Percentiles rank a stretch among this genome's conserved stretches.
Evolutionary conservation across 2,329 filamentous ascomycete species (phyloP).

Genomic region (Diaporthe sp.): DNA sequence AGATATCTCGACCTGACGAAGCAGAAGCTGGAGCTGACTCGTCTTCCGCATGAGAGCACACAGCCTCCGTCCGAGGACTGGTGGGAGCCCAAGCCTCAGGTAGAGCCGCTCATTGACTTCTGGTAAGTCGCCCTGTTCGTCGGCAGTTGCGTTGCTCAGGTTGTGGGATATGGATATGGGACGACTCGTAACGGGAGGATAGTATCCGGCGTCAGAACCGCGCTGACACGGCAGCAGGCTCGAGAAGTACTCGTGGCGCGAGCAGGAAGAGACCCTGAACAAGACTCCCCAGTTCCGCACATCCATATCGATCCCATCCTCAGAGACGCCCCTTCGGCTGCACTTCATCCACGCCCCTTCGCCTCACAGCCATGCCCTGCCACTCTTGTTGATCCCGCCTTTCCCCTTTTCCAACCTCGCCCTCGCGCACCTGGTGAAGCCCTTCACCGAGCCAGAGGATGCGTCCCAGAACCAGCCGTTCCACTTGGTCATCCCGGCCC

Average conservation of each 20-base stretch:
- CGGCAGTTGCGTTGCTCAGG: not conserved
- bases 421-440: conserved; percentile 67
- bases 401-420: conserved; percentile 77
- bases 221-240: conserved; percentile 62
- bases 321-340: conserved; percentile 64
- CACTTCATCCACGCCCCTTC: conserved; percentile 77
- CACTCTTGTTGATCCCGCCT: conserved; percentile 74
- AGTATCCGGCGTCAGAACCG: not conserved
- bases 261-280: conserved; percentile 72
- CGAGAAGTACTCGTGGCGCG: conserved; percentile 75
- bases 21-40: conserved; percentile 76
- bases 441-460: conserved; percentile 67
- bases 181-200: not conserved
- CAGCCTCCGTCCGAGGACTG: conserved; percentile 63
- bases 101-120: conserved; percentile 76
- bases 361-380: conserved; percentile 66
- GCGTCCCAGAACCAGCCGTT: conserved; percentile 65
- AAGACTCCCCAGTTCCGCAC: conserved; percentile 74
- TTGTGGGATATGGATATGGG: not conserved
- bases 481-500: conserved; percentile 75
- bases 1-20: conserved; percentile 77
- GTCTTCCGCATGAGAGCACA: conserved; percentile 72
- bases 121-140: conserved; percentile 61
- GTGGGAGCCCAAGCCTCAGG: conserved; percentile 72
- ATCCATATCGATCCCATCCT: conserved; percentile 58